Evolutionary conservation across 768 basidiomycete species (phyloP).

Genomic region (Panaeolus cyanescens): DNA sequence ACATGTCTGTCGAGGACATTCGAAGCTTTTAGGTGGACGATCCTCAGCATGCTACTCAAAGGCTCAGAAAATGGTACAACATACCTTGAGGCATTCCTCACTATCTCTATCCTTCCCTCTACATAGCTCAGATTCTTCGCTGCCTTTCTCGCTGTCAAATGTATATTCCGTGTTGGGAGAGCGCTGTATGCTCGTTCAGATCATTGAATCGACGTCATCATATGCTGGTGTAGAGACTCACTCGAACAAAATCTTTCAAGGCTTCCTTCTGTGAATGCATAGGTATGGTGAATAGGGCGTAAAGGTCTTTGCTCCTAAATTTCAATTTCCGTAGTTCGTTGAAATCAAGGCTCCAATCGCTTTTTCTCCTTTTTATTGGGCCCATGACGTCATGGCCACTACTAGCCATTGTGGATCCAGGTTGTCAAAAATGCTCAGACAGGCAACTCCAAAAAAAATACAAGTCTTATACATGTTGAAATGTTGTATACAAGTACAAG

Average conservation of each 20-base stretch:
- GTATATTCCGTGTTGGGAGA: slow-evolving; percentile 54
- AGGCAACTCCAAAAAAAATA: neutral
- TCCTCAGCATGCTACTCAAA: neutral
- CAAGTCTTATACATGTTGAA: neutral
- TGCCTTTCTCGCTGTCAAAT: slow-evolving; percentile 63
- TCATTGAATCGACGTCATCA: neutral
- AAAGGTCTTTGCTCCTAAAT: neutral
- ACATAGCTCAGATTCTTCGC: slow-evolving; percentile 60
- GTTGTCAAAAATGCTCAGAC: neutral
- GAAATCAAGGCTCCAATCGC: neutral
- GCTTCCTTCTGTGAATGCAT: slow-evolving; percentile 27
- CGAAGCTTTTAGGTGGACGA: slow-evolving; percentile 41
- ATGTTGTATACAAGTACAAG: slow-evolving; percentile 1
- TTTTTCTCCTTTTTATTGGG: neutral
- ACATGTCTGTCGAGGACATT: slow-evolving; percentile 63
- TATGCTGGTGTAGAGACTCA: slow-evolving; percentile 17
- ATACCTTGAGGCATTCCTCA: slow-evolving; percentile 58
- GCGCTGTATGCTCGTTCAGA: slow-evolving; percentile 31
- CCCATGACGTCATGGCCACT: neutral
- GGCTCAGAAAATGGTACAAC: slow-evolving; percentile 17
- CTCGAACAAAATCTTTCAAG: slow-evolving; percentile 45
- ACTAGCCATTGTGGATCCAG: neutral
- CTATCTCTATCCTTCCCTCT: slow-evolving; percentile 42
- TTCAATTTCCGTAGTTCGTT: neutral
- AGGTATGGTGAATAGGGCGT: slow-evolving; percentile 4